Base-by-base conservation (phyloP, 345 rosid species). In the Noccaea caerulescens region DNA sequence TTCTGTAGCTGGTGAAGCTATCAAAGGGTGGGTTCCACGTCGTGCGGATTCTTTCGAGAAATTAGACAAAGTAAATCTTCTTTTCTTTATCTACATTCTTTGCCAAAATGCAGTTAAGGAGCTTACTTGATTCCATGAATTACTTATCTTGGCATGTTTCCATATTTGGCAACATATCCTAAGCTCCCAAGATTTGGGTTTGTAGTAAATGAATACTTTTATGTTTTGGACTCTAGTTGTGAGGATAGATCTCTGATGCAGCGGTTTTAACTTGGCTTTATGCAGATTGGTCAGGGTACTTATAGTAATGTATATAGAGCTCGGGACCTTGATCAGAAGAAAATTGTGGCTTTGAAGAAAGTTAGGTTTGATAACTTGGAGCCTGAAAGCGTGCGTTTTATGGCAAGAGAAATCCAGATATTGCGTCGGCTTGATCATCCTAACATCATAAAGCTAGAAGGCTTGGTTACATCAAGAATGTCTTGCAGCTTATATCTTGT, bases 271-370 rank as follows among this genome's bases (percentile, higher is more conserved):
- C 25, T 76, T 68, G 58, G 25, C 41, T 25, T 42, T 4, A 82
- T 83, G 87, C 85, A 94, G 99, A 94, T 94, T 82, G 99, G 99
- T 66, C 99, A 94, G 78, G 99, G 99, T 71, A 94, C 99, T 41
- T 94, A 94, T 63, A 91, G 97, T 76, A 94, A 91, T 34, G 99
- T 94, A 32, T 94, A 94, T 60, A 87, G 97, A 71, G 99, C 99
- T 58, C 87, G 96, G 42, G 99, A 94, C 71, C 86, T 94, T 16
- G 97, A 91, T 80, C 92, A 89, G 66, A 91, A 81, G 84, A 93
- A 93, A 73, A 81, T 87, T 62, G 98, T 93, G 75, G 98, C 98
- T 60, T 80, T 93, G 80, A 93, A 93, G 88, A 93, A 91, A 82
- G 98, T 93, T 54, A 84, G 98, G 72, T 93, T 93, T 74, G 97